These are phyloP conservation scores for Penicillium turbatum DNA, from an alignment of 495 filamentous ascomycete species.

Conservation along the genomic window DNA sequence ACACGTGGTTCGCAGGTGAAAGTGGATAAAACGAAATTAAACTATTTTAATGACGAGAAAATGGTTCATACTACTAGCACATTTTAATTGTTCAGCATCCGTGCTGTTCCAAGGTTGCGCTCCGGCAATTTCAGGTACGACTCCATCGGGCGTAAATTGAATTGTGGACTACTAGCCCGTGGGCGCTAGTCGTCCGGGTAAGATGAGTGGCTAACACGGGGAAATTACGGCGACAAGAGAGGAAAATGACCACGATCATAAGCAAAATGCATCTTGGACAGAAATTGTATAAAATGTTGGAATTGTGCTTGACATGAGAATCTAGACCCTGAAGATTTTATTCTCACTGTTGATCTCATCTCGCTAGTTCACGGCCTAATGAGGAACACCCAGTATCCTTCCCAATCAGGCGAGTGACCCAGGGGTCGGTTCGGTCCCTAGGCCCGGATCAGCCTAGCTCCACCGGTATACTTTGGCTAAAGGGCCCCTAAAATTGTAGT, in stretches of 20 bases:
- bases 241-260: neutral
- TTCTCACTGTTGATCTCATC: constrained; percentile 3
- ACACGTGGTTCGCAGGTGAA: neutral
- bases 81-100: neutral
- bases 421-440: constrained; percentile 8
- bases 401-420: constrained; percentile 2
- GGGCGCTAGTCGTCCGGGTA: neutral
- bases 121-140: neutral
- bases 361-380: constrained; percentile 2
- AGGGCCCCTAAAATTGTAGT: neutral
- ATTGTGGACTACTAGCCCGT: neutral
- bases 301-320: no score
- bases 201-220: neutral
- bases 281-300: neutral
- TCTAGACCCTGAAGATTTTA: neutral
- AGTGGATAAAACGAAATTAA: neutral
- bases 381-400: constrained; percentile 6
- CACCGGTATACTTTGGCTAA: neutral
- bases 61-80: neutral
- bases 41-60: neutral
- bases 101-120: neutral
- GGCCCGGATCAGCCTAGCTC: neutral
- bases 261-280: neutral
- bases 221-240: constrained; percentile 1
- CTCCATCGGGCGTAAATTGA: neutral